phyloP scores from a whole-genome alignment of 2,329 filamentous ascomycete species.

The Trichoderma sp. region DNA sequence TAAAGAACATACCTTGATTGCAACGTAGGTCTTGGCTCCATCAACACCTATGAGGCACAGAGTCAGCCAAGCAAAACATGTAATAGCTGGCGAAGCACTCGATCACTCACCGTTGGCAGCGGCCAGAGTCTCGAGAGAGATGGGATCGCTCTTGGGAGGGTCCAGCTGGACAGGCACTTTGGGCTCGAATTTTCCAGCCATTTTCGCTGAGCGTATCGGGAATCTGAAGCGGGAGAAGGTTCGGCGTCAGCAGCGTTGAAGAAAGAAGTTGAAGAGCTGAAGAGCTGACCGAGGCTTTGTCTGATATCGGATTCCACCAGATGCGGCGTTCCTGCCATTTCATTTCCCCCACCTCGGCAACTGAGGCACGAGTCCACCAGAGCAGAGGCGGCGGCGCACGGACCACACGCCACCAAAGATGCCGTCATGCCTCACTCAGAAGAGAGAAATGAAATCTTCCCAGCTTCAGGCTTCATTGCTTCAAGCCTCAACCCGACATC shows the following conservation, averaged over 20 bases:
- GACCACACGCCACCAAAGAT: conserved; percentile 24
- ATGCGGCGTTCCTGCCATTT: background rate
- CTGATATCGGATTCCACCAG: background rate
- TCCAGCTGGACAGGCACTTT: conserved; percentile 75
- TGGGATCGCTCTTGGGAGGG: conserved; percentile 84
- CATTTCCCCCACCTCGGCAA: conserved; percentile 23
- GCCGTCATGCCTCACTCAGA: conserved; percentile 15
- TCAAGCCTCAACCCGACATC: background rate
- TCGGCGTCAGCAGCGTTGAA: background rate
- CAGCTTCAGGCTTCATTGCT: background rate
- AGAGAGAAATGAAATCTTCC: conserved; percentile 21
- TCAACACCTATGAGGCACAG: conserved; percentile 57
- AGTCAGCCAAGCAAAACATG: conserved; percentile 15
- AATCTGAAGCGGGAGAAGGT: background rate
- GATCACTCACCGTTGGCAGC: conserved; percentile 74
- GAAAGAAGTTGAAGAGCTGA: background rate
- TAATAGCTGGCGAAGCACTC: background rate
- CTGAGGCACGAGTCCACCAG: conserved; percentile 1
- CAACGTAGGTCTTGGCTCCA: conserved; percentile 67
- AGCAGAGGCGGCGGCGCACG: conserved; percentile 24
- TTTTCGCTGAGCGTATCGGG: conserved; percentile 37
- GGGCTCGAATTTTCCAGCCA: conserved; percentile 73
- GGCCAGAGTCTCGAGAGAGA: conserved; percentile 76
- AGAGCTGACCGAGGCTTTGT: background rate
- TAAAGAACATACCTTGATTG: conserved; percentile 60